Evolutionary conservation across 805 yeast species (phyloP).

Genomic region (Saccharomycopsis microspora): DNA sequence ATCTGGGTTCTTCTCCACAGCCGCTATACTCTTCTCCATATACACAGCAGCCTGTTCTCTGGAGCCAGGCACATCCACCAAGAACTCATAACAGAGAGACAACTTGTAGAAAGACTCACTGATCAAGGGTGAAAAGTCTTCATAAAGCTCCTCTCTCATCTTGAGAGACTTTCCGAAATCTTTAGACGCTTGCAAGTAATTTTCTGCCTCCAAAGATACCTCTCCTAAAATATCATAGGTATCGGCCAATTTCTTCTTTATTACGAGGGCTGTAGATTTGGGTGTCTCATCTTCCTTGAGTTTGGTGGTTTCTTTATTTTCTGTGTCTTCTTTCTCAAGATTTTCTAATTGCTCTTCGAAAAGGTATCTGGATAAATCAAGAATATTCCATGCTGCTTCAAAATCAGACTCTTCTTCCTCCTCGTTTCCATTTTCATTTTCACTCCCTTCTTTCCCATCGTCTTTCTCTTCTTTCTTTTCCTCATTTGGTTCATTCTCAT

Average conservation of each 20-base stretch:
- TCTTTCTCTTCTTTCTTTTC: conserved; percentile 23
- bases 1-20: conserved; percentile 29
- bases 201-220: conserved; percentile 81
- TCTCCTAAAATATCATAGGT: conserved; percentile 78
- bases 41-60: conserved; percentile 43
- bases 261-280: conserved; percentile 20
- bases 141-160: conserved; percentile 39
- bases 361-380: conserved; percentile 66
- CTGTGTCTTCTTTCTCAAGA: conserved; percentile 8
- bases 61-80: conserved; percentile 37
- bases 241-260: conserved; percentile 52
- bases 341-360: conserved; percentile 36
- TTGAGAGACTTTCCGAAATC: conserved; percentile 54
- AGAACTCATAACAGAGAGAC: conserved; percentile 68
- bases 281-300: conserved; percentile 19
- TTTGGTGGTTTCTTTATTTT: conserved; percentile 18
- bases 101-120: conserved; percentile 77
- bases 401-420: conserved; percentile 29
- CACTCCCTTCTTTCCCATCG: conserved; percentile 24
- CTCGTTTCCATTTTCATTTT: conserved; percentile 19
- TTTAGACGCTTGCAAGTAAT: conserved; percentile 63
- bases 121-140: conserved; percentile 36
- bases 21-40: conserved; percentile 39
- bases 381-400: conserved; percentile 79
- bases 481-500: conserved; percentile 16